Evolutionary conservation across 2,329 filamentous ascomycete species (phyloP), one percentile per base, ranked within the genome.

Genomic region (Emericellopsis atlantica): DNA sequence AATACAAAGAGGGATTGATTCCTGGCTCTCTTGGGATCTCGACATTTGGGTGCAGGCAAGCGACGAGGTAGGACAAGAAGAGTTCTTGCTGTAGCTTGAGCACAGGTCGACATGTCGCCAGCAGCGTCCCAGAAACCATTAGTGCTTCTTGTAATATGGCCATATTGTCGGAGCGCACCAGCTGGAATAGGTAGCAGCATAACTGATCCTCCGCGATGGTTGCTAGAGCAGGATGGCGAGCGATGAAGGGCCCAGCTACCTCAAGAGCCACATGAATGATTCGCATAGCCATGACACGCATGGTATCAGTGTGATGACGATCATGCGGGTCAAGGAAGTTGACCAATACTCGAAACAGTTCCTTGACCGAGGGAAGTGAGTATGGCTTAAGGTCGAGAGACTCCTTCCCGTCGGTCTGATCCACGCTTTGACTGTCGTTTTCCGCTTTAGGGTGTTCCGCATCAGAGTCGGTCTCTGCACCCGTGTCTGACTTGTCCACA

Each of bases 231-330:
- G 90, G 89, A 57, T 98, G 92, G 47, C 84, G 84, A 38, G 89
- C 86, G 55, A 98, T 95, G 7, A 89, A 94, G 4, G 92, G 90
- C 0, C 92, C 92, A 2, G 92, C 88, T 43, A 98, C 90, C 61
- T 98, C 92, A 18, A 98, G 74, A 2, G 92, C 92, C 36, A 98
- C 92, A 58, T 98, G 92, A 42, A 98, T 92, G 47, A 98, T 96
- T 35, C 92, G 79, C 48, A 98, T 66, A 15, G 92, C 92, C 89
- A 98, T 98, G 33, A 98, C 87, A 50, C 90, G 79, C 82, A 96
- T 92, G 1, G 86, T 82, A 55, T 98, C 92, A 3, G 88, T 93
- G 58, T 95, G 86, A 51, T 90, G 85, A 40, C 79, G 81, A 59
- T 96, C 90, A 54, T 95, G 85, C 2, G 93, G 92, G 55, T 98